Percentiles rank a stretch among this genome's conserved stretches.
Evolutionary conservation across 345 rosid species (phyloP).

Genomic region (Corymbia maculata): DNA sequence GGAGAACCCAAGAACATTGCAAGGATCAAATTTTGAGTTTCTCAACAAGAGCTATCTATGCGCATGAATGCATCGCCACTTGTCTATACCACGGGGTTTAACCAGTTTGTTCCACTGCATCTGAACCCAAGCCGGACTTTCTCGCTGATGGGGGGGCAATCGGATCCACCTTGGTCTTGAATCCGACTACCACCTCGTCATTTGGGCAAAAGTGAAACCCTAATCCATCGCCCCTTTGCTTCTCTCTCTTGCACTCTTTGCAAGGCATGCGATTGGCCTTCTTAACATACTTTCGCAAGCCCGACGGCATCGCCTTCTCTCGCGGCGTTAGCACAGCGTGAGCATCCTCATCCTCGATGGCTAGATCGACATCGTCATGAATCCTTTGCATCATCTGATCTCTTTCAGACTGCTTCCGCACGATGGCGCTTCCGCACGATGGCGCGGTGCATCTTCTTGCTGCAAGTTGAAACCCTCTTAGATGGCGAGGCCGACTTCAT

Average conservation of each 20-base stretch:
- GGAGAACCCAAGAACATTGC: background rate
- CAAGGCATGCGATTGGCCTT: background rate
- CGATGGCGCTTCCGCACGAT: too few relatives aligned
- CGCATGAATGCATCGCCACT: background rate
- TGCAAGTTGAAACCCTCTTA: background rate
- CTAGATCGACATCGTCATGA: background rate
- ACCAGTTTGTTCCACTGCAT: background rate
- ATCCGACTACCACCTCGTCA: background rate
- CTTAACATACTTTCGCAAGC: background rate
- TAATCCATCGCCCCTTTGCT: background rate
- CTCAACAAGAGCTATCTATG: background rate
- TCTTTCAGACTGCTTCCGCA: background rate
- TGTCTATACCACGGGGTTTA: background rate
- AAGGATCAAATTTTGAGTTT: background rate
- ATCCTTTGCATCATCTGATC: background rate
- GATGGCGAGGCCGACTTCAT: background rate
- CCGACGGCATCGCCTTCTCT: background rate
- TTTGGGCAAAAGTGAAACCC: background rate
- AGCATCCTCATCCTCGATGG: background rate
- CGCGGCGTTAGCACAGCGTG: background rate
- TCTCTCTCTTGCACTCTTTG: background rate
- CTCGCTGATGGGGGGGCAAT: background rate
- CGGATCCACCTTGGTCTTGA: background rate
- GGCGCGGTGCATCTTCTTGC: background rate
- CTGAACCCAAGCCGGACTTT: background rate